Base-by-base conservation (phyloP, 371 early-diverging fungal species). In the Dichotomocladium elegans region DNA sequence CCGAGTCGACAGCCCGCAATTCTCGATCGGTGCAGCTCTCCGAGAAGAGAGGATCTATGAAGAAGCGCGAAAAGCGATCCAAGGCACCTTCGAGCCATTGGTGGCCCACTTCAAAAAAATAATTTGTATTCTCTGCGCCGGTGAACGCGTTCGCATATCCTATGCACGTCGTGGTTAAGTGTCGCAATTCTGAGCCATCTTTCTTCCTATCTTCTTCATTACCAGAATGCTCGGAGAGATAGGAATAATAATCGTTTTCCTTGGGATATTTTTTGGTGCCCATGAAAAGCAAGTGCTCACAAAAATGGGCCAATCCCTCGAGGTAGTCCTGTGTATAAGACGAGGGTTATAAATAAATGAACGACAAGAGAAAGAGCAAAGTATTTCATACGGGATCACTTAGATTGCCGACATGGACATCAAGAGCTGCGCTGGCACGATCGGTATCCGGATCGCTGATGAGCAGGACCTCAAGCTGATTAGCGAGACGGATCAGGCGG, bases 281-380 rank as follows among this genome's bases (percentile, higher is more conserved):
- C 94, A 96, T 88, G 68, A 96, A 95, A 26, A 95, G 79, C 64
- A 99, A 66, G 64, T 99, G 99, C 70, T 99, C 99, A 66, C 93
- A 90, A 68, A 99, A 99, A 75, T 99, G 99, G 15, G 99, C 98
- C 52, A 99, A 70, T 1, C 99, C 99, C 57, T 87, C 88, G 40
- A 88, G 68, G 31, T 83, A 72, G 48, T 77, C 74, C 74, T 75
- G 33, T 12, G 19, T 27, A 28, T 14, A 11, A 26, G 12, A 25
- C 1, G 9, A 33, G 22, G 29, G 45, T 47, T 41, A 53, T 7
- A 25, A 0, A 52, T 15, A 15, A 41, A 26, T 29, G 29, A 48
- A n/a, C n/a, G 22, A 15, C 10, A 27, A 8, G 17, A 10, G 11
- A 21, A 12, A 11, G 1, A 27, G n/a, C 25, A 17, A 46, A 21